Evolutionary conservation across 2,329 filamentous ascomycete species (phyloP).

Genomic region (Trichoderma gracile): DNA sequence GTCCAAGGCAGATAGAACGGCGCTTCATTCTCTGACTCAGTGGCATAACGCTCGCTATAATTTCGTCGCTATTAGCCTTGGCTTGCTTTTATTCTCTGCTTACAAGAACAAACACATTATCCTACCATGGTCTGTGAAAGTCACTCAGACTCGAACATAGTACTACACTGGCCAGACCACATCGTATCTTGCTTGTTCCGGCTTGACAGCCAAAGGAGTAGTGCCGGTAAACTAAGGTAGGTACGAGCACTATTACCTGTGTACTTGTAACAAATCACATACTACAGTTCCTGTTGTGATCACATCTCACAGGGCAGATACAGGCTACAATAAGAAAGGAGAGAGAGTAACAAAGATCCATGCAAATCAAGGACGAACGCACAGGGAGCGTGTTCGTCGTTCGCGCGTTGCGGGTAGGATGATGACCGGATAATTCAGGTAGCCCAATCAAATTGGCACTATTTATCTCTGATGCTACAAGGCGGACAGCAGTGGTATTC

Average conservation of each 20-base stretch:
- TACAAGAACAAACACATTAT: not conserved
- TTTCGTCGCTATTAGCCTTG: not conserved
- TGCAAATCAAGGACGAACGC: not conserved
- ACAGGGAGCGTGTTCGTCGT: not conserved
- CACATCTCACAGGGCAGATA: not conserved
- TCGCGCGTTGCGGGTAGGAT: not conserved
- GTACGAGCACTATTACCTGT: no score
- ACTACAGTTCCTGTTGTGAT: no score
- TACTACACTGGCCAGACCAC: no score
- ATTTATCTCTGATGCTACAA: not conserved
- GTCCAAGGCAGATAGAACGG: not conserved
- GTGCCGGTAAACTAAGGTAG: no score
- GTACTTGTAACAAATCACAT: no score
- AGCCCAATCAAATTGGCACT: constrained; percentile 1
- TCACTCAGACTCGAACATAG: no score
- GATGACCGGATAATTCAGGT: not conserved
- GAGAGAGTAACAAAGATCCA: not conserved
- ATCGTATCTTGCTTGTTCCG: no score
- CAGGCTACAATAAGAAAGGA: not conserved
- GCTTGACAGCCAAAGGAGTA: no score
- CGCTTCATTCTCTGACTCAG: not conserved
- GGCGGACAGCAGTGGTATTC: not conserved
- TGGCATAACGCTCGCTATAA: not conserved
- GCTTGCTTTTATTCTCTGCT: no score
- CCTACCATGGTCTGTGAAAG: not conserved